Evolutionary conservation across 2,329 filamentous ascomycete species (phyloP), one percentile per base, ranked within the genome.

Genomic region (Nectriaceae sp.): DNA sequence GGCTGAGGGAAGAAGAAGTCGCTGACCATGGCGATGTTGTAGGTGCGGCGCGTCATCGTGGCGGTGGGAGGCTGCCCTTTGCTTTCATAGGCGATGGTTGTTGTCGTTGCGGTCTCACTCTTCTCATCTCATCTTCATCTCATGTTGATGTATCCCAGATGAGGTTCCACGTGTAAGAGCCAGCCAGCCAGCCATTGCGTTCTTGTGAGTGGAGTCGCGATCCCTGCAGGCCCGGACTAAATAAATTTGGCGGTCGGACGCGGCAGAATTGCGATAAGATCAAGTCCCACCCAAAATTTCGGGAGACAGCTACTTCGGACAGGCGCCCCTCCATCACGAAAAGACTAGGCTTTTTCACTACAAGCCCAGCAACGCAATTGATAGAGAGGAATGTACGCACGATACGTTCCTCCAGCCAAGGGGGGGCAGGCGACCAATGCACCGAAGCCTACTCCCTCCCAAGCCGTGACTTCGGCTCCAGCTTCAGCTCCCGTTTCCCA

Each of bases 1-100:
- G 94, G 93, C 65, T 97, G 93, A 13, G 94, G 94, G 68, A 95
- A 99, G 85, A 99, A 99, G 80, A 96, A 97, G 78, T 99, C 94
- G 81, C 93, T 92, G 70, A 97, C 89, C 94, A 99, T 99, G 54
- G 83, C 84, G 72, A 87, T 87, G 65, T 84, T 86, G 70, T 85
- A 87, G 24, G 79, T 82, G 55, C 76, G 76, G 60, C 75, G 78
- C 60, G 75, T 70, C 72, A 79, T 82, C 46, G 59, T 71, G 69
- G 62, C 54, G 59, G 55, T 46, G 47, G 31, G 36, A 42, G 40
- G 36, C n/a, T n/a, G n/a, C n/a, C n/a, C n/a, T n/a, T n/a, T n/a
- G n/a, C n/a, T n/a, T n/a, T n/a, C n/a, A n/a, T n/a, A n/a, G n/a
- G n/a, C n/a, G n/a, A n/a, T n/a, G n/a, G n/a, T n/a, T n/a, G n/a